These are phyloP conservation scores for Colletotrichum theobromicola DNA, from an alignment of 2,329 filamentous ascomycete genomes.

Conservation along the genomic window DNA sequence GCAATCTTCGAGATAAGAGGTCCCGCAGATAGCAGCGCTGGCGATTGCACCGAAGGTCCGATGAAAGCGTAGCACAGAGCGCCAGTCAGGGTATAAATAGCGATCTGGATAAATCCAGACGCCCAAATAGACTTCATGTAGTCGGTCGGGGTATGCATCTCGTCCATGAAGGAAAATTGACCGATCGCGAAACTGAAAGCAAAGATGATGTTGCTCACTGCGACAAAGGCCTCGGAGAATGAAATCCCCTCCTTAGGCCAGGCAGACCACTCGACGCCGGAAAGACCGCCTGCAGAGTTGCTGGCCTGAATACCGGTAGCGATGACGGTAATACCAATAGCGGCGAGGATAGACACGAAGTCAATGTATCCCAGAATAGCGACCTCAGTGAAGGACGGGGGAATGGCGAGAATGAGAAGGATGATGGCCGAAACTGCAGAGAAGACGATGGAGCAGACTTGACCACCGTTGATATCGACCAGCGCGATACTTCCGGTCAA, in stretches of 20 bases:
- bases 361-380: constrained; percentile 56
- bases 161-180: constrained; percentile 59
- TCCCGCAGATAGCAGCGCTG: constrained; percentile 71
- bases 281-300: constrained; percentile 37
- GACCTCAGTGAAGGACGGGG: constrained; percentile 54
- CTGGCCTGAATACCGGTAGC: constrained; percentile 35
- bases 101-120: constrained; percentile 65
- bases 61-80: constrained; percentile 73
- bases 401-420: constrained; percentile 49
- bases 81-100: constrained; percentile 71
- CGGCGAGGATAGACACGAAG: constrained; percentile 68
- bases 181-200: constrained; percentile 66
- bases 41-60: constrained; percentile 66
- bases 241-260: constrained; percentile 50
- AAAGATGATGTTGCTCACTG: constrained; percentile 72
- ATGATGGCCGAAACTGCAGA: constrained; percentile 50
- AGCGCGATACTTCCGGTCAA: constrained; percentile 74
- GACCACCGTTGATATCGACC: constrained; percentile 66
- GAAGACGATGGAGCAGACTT: constrained; percentile 49
- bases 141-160: constrained; percentile 55
- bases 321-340: constrained; percentile 42
- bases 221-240: constrained; percentile 63
- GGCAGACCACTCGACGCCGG: constrained; percentile 43
- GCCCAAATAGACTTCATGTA: constrained; percentile 62
- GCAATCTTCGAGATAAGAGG: constrained; percentile 66